Evolutionary conservation across 2,329 filamentous ascomycete genomes (phyloP).

Genomic region (Colletotrichum lupini): DNA sequence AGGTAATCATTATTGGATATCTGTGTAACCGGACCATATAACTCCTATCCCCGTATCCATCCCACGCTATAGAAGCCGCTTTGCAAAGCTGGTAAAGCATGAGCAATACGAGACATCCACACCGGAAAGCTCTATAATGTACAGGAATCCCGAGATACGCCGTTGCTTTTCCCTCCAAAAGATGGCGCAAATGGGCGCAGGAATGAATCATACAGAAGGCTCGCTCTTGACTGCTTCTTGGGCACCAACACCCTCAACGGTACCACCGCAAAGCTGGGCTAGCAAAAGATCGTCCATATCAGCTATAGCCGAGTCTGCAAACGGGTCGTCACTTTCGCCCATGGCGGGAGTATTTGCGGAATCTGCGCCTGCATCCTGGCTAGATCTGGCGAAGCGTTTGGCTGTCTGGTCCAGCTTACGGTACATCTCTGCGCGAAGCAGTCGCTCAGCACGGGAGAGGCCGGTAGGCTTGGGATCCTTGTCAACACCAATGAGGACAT

Average conservation of each 20-base stretch:
- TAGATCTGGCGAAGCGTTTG: not conserved
- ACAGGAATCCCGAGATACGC: not conserved
- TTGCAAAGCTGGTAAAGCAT: not conserved
- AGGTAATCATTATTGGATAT: not conserved
- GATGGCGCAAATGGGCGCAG: not conserved
- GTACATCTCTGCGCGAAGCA: conserved; percentile 3
- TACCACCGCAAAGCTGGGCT: not conserved
- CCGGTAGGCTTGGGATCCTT: not conserved
- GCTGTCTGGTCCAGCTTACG: not conserved
- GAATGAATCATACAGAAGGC: not conserved
- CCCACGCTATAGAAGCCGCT: not conserved
- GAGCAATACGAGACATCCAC: no score
- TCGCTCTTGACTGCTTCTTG: not conserved
- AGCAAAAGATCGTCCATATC: not conserved
- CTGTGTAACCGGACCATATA: not conserved
- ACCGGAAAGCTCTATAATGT: no score
- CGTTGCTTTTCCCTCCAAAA: not conserved
- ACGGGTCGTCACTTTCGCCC: not conserved
- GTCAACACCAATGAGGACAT: conserved; percentile 21
- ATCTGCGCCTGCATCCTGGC: not conserved
- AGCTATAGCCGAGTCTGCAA: not conserved
- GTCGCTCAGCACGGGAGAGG: conserved; percentile 4
- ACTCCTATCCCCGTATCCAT: not conserved
- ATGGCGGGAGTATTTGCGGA: no score
- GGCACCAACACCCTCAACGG: not conserved